Conservation (phyloP, 257 asterid genomes). For the Nicotiana noctiflora region DNA sequence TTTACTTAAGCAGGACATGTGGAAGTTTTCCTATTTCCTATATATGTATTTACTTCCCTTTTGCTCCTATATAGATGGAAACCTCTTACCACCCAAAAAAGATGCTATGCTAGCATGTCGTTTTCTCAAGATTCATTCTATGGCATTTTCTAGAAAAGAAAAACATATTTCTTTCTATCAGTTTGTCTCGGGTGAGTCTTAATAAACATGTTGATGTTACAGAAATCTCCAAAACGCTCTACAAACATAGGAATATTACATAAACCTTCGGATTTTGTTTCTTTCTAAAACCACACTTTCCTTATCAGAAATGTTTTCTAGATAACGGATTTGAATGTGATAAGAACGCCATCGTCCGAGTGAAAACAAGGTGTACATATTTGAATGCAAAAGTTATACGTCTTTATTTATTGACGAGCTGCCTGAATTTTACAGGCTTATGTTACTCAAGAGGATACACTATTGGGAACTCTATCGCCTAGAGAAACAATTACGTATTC, state of each 20-base stretch:
- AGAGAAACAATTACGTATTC: slow-evolving; percentile 80
- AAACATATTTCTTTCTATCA: neutral
- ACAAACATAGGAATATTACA: neutral
- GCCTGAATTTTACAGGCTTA: slow-evolving; percentile 55
- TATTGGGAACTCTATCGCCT: slow-evolving; percentile 80
- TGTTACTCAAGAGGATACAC: slow-evolving; percentile 88
- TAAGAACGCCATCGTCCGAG: neutral
- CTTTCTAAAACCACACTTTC: neutral
- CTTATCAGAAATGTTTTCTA: neutral
- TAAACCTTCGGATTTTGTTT: neutral
- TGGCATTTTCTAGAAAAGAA: neutral
- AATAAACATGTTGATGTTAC: neutral
- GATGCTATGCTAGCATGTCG: neutral
- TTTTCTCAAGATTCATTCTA: neutral
- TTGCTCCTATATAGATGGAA: neutral
- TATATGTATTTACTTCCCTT: neutral
- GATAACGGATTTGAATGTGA: neutral
- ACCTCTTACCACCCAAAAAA: no score
- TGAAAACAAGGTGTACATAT: neutral
- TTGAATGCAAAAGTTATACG: neutral
- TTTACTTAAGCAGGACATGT: neutral
- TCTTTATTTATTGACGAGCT: neutral
- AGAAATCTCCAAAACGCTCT: neutral
- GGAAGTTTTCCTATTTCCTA: neutral
- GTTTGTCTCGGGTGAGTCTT: neutral